Conservation (phyloP, 805 yeast species). For the Kuraishia ogatae region DNA sequence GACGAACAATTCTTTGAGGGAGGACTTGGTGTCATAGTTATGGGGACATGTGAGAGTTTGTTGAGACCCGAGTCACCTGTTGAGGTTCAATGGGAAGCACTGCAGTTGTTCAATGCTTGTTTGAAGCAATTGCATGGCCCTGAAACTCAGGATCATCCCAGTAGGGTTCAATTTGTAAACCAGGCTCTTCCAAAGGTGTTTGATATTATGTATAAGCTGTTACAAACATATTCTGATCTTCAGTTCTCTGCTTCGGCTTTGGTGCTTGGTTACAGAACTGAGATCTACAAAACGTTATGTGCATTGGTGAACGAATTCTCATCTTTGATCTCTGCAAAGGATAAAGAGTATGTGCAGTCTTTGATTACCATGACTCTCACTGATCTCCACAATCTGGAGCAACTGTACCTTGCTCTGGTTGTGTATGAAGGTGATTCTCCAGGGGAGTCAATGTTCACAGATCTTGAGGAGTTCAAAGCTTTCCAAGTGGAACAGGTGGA, state of each 20-base stretch:
- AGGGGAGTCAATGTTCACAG: conserved; percentile 9
- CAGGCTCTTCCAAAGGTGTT: conserved; percentile 16
- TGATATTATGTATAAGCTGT: conserved; percentile 14
- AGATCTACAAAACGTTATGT: conserved; percentile 19
- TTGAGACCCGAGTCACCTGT: conserved; percentile 16
- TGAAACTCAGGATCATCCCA: conserved; percentile 30
- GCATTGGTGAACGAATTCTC: conserved; percentile 17
- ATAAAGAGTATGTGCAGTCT: not conserved
- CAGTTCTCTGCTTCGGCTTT: conserved; percentile 6
- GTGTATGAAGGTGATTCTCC: conserved; percentile 2
- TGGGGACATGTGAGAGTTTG: conserved; percentile 41
- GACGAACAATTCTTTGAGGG: conserved; percentile 82
- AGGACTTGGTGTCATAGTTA: conserved; percentile 51
- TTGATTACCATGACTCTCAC: conserved; percentile 8
- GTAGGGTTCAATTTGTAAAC: conserved; percentile 28
- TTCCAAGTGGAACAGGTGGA: conserved; percentile 16
- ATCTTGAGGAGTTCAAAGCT: conserved; percentile 11
- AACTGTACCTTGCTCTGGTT: conserved; percentile 12
- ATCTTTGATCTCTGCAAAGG: conserved; percentile 8
- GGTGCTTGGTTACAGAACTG: conserved; percentile 16
- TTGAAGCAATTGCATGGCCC: conserved; percentile 44
- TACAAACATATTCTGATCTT: conserved; percentile 4
- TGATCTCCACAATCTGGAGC: conserved; percentile 12
- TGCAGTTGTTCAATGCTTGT: conserved; percentile 44
- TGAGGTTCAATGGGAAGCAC: conserved; percentile 37